phyloP scores from a whole-genome alignment of 306 rosid species.

The Pterocarpus santalinus region DNA sequence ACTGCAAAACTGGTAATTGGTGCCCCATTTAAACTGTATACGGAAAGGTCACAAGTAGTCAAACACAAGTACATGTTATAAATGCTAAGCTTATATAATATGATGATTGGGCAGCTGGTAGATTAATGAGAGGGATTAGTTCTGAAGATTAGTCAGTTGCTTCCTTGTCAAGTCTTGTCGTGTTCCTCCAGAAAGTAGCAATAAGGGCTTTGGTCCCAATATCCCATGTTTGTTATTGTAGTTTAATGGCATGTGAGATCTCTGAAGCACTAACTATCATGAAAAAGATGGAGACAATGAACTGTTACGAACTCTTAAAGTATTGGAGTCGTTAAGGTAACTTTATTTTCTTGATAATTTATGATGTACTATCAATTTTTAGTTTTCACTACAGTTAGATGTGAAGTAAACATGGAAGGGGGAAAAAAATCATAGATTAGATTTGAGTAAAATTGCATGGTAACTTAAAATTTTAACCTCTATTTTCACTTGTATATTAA shows the following conservation, averaged over 20 bases:
- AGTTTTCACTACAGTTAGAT: background rate
- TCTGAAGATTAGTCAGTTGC: slow-evolving; percentile 41
- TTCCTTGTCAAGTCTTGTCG: slow-evolving; percentile 45
- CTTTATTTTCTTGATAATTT: background rate
- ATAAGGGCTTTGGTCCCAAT: slow-evolving; percentile 6
- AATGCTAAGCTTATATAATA: slow-evolving; percentile 38
- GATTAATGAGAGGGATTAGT: slow-evolving; percentile 36
- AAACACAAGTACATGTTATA: slow-evolving; percentile 39
- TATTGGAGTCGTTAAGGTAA: background rate
- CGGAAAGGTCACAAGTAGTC: slow-evolving; percentile 45
- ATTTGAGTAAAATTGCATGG: too few relatives aligned
- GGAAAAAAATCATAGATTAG: too few relatives aligned
- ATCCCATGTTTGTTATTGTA: slow-evolving; percentile 37
- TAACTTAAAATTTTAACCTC: too few relatives aligned
- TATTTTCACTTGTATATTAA: too few relatives aligned
- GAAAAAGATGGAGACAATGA: slow-evolving; percentile 25
- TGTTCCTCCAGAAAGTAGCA: background rate
- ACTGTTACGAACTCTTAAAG: background rate
- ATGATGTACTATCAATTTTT: background rate
- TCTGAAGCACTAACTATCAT: slow-evolving; percentile 34
- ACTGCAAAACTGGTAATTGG: slow-evolving; percentile 44
- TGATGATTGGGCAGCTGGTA: slow-evolving; percentile 31
- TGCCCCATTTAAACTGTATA: slow-evolving; percentile 44
- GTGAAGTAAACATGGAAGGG: too few relatives aligned
- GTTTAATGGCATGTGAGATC: slow-evolving; percentile 45